Percentiles rank a stretch among this genome's conserved stretches.
These are phyloP conservation scores for Pythium pectinolyticum DNA, from an alignment of 352 stramenopile species.

Conservation along the genomic window DNA sequence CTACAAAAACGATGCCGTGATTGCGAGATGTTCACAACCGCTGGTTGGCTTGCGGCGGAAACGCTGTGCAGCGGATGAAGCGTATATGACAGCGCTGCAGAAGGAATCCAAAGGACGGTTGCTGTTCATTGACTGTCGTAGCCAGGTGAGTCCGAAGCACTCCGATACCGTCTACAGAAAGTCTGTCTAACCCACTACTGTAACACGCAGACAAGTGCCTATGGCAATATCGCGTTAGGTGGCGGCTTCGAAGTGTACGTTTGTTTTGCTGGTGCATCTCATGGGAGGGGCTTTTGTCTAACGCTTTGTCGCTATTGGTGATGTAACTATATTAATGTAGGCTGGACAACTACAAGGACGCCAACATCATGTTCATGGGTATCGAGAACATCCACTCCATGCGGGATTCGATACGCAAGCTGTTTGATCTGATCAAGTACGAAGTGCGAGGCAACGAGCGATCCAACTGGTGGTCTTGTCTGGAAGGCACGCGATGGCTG, in stretches of 20 bases:
- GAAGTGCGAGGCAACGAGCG: conserved; percentile 77
- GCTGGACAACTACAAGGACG: conserved; percentile 81
- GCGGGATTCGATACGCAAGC: conserved; percentile 78
- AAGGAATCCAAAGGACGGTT: conserved; percentile 60
- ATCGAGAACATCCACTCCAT: conserved; percentile 95
- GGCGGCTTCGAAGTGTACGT: conserved; percentile 86
- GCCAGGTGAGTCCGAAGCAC: conserved; percentile 38
- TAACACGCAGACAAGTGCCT: conserved; percentile 71
- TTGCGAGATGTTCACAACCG: conserved; percentile 93
- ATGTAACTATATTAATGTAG: too few relatives aligned
- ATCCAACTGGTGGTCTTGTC: conserved; percentile 75
- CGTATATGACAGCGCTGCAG: conserved; percentile 58
- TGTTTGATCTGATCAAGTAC: conserved; percentile 85
- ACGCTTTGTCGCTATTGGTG: too few relatives aligned
- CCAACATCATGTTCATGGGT: conserved; percentile 80
- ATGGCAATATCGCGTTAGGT: conserved; percentile 78
- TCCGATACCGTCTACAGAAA: too few relatives aligned
- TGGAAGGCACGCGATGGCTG: conserved; percentile 82
- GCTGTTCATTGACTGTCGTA: conserved; percentile 81
- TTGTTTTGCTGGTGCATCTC: background rate
- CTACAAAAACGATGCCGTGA: conserved; percentile 87
- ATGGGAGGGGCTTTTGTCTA: too few relatives aligned
- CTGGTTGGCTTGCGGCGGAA: conserved; percentile 94
- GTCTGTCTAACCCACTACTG: background rate
- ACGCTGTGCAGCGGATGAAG: conserved; percentile 90